Evolutionary conservation across 306 rosid species (phyloP).

Genomic region (Trifolium fragiferum): DNA sequence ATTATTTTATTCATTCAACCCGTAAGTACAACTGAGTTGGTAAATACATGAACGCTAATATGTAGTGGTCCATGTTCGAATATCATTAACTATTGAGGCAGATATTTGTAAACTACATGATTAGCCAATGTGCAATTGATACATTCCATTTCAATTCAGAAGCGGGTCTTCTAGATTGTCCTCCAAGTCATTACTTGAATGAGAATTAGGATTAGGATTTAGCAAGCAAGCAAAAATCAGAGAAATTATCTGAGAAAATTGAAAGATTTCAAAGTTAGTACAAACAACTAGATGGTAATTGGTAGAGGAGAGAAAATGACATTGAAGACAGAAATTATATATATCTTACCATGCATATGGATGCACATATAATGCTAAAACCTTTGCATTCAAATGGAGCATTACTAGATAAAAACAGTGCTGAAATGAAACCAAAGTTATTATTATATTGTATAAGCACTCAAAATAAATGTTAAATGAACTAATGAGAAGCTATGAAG

Average conservation of each 20-base stretch:
- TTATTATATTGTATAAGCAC: conserved; percentile 14
- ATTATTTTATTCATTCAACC: too few relatives aligned
- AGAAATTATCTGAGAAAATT: conserved; percentile 56
- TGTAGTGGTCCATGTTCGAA: too few relatives aligned
- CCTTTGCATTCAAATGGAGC: conserved; percentile 95
- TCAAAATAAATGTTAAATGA: neutral
- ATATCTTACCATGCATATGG: conserved; percentile 65
- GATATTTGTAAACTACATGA: neutral
- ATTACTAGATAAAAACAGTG: conserved; percentile 70
- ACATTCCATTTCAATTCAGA: conserved; percentile 47
- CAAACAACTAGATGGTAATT: neutral
- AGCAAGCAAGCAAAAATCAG: conserved; percentile 63
- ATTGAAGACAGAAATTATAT: conserved; percentile 25
- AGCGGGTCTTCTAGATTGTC: conserved; percentile 56
- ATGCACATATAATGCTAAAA: conserved; percentile 77
- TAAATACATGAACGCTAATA: too few relatives aligned
- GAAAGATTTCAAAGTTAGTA: conserved; percentile 34
- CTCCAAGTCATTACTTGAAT: conserved; percentile 42
- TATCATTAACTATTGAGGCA: neutral
- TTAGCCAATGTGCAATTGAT: conserved; percentile 21
- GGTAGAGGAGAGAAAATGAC: neutral
- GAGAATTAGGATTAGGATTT: conserved; percentile 33
- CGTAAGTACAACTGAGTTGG: too few relatives aligned
- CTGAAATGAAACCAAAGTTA: conserved; percentile 58
- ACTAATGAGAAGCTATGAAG: neutral